A percentile compares a stretch with the other conserved stretches of the same genome.
Conservation (phyloP, 495 filamentous ascomycete genomes). For the Trichocladium uniseriatum region DNA sequence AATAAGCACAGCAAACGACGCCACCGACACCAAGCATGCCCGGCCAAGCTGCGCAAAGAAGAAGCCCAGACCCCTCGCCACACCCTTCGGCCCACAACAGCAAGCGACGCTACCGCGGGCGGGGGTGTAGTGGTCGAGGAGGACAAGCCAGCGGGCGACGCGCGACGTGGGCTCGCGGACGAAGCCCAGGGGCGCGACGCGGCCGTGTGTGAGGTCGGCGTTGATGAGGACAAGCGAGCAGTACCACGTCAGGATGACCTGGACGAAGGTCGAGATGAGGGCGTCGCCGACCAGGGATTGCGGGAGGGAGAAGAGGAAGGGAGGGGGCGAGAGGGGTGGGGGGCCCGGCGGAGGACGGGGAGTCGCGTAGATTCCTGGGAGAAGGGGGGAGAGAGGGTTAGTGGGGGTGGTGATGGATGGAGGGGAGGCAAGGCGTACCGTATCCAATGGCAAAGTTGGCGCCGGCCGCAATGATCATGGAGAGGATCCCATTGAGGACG, state of each 20-base stretch:
- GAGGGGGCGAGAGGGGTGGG: conserved; percentile 30
- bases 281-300: conserved; percentile 32
- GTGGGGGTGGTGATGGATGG: background rate
- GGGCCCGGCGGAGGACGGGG: conserved; percentile 13
- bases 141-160: conserved; percentile 31
- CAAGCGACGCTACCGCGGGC: background rate
- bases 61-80: conserved; percentile 12
- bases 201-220: conserved; percentile 27
- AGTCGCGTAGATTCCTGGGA: conserved; percentile 15
- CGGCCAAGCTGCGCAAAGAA: conserved; percentile 15
- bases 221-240: conserved; percentile 23
- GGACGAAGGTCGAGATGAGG: conserved; percentile 28
- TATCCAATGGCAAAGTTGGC: conserved; percentile 41
- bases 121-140: conserved; percentile 23
- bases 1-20: conserved; percentile 19
- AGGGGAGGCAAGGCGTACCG: conserved; percentile 14
- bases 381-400: background rate
- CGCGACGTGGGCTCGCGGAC: conserved; percentile 19
- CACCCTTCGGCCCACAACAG: conserved; percentile 6
- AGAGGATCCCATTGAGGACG: conserved; percentile 30
- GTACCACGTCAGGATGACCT: conserved; percentile 29
- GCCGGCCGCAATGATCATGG: conserved; percentile 30
- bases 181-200: conserved; percentile 35
- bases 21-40: conserved; percentile 24
- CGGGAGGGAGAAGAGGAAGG: conserved; percentile 38